These are phyloP conservation scores for Letharia lupina DNA, from an alignment of 495 filamentous ascomycete genomes.

Conservation along the genomic window DNA sequence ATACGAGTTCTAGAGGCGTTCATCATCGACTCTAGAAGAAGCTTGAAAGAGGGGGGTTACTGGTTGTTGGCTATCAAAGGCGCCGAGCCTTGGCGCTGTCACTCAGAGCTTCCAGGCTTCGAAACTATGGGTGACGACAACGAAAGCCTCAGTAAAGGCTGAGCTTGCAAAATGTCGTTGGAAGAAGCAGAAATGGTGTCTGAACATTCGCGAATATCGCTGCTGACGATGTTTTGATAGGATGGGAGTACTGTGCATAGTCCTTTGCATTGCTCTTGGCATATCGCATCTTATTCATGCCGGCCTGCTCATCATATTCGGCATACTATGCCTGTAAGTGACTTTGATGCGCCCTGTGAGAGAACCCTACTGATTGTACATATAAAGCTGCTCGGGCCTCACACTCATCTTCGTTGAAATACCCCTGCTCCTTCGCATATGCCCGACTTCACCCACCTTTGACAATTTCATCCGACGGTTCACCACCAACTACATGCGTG, in stretches of 20 bases:
- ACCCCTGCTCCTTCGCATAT: slow-evolving; percentile 92
- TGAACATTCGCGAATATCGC: not conserved
- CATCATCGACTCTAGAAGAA: not conserved
- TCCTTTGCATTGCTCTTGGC: slow-evolving; percentile 91
- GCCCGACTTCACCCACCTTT: slow-evolving; percentile 84
- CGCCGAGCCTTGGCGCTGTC: not conserved
- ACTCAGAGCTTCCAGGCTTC: not conserved
- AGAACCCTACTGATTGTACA: not conserved
- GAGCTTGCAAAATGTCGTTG: not conserved
- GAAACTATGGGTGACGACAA: not conserved
- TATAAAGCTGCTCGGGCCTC: slow-evolving; percentile 61
- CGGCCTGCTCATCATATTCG: slow-evolving; percentile 62
- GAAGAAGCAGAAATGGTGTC: not conserved
- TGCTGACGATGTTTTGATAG: slow-evolving; percentile 37
- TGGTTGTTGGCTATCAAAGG: not conserved
- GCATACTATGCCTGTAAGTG: slow-evolving; percentile 76
- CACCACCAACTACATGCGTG: slow-evolving; percentile 94
- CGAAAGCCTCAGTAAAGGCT: not conserved
- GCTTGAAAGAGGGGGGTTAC: not conserved
- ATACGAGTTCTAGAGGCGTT: not conserved
- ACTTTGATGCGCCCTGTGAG: not conserved
- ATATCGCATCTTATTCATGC: slow-evolving; percentile 82
- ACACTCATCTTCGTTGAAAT: slow-evolving; percentile 95
- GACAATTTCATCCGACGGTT: slow-evolving; percentile 85
- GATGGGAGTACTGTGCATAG: slow-evolving; percentile 88